Conservation (phyloP, 2,329 filamentous ascomycete species). For the Talaromyces sp. region DNA sequence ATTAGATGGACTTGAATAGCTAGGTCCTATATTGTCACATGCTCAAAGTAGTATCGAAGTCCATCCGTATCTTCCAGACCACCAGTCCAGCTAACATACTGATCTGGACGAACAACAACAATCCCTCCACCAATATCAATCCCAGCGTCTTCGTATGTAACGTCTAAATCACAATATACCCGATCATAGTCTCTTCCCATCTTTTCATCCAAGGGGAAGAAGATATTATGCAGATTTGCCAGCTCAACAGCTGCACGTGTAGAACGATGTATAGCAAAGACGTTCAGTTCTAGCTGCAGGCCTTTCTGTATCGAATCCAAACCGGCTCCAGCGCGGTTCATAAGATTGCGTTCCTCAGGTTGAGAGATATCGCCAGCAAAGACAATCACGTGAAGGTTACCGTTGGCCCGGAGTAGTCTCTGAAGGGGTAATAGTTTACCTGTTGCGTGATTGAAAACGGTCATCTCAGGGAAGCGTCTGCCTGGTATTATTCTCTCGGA, state of each 20-base stretch:
- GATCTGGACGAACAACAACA: background rate
- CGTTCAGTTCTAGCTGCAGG: background rate
- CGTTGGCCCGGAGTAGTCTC: background rate
- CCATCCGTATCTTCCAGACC: background rate
- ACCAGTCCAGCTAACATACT: conserved; percentile 7
- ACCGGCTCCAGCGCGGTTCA: background rate
- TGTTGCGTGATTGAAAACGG: background rate
- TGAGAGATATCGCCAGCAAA: conserved; percentile 3
- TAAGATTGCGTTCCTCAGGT: background rate
- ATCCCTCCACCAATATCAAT: conserved; percentile 1
- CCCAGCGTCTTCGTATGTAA: conserved; percentile 3
- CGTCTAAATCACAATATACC: conserved; percentile 1
- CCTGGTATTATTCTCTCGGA: background rate
- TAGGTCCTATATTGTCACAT: background rate
- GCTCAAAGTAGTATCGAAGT: background rate
- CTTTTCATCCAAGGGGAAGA: background rate
- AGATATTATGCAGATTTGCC: background rate
- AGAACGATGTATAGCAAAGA: conserved; percentile 2
- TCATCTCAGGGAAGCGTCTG: conserved; percentile 1
- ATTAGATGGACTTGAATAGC: background rate
- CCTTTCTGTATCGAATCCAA: background rate
- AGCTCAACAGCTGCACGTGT: background rate
- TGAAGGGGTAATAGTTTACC: background rate
- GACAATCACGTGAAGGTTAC: conserved; percentile 4
- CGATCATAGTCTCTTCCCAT: conserved; percentile 4